Base-by-base conservation (phyloP, 495 filamentous ascomycete species). In the Hypoxylon perforatum region DNA sequence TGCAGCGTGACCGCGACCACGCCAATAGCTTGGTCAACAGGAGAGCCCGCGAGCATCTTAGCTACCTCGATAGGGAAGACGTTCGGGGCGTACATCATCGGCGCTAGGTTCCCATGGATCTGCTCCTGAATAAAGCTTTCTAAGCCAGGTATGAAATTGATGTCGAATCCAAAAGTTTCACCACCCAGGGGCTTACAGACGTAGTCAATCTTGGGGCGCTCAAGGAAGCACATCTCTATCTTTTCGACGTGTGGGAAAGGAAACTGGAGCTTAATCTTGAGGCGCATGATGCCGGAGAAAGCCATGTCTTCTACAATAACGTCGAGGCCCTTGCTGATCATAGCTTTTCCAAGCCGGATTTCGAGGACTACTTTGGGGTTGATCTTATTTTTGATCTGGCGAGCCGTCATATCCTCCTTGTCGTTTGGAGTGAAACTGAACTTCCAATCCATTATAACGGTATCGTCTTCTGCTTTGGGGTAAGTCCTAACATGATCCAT, bases 381-480 rank as follows among this genome's bases (percentile, higher is more conserved):
- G 75, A 97, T 84, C 80, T 96, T 97, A 77, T 94, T 91, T 80
- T 92, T 95, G 66, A 96, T 75, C 72, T 99, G 95, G 44, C 90
- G 88, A 18, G 88, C 81, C 4, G 95, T 99, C 84, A 99, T 83
- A 78, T 99, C 95, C 61, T 90, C 87, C 9, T 84, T 90, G 76
- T 99, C 95, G 68, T 94, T 97, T 8, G 95, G 95, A 0, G 91
- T 98, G 77, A 99, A 99, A 80, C 94, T 97, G 78, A 99, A 98
- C 68, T 96, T 94, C 95, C 95, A 99, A 73, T 99, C 95, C 96
- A 98, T 99, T 55, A 98, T 85, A 41, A 99, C 91, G 55, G 90
- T 90, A 70, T 99, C 94, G 46, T 97, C 92, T 45, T 97, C 92
- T 11, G 92, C 91, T 78, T 96, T 97, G 22, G 95, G 93, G 69